Evolutionary conservation across 108 stramenopile genomes (phyloP), one percentile per base, ranked within the genome.

Genomic region (Nitzschia sp.): DNA sequence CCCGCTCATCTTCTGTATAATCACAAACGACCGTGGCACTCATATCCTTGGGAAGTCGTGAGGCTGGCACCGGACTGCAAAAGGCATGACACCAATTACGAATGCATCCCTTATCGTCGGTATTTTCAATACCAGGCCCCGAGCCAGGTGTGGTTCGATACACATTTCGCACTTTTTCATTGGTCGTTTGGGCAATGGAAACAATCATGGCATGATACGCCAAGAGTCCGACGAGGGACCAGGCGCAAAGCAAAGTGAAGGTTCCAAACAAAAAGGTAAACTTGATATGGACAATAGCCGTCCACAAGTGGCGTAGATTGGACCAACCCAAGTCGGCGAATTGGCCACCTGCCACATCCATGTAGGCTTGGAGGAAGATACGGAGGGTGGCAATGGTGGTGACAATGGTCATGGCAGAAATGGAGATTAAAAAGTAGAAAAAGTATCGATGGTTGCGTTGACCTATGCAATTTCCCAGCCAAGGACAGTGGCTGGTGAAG

Each of bases 391-490:
- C 56, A 5, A 62, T 55, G 12, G 87, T 81, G 1, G 86, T 76
- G 6, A 89, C 11, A 14, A 82, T 69, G 17, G 86, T 84, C 65
- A 90, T 64, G 10, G 65, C 66, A 11, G 73, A 67, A n/a, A 91
- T 69, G 17, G 61, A 57, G 10, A 79, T 14, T 42, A 94, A 65
- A 78, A 98, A 98, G 40, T 69, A 46, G 52, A 96, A 81, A 73
- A 98, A 98, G 52, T 46, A 69, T 10, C 80, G 61, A 75, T 97
- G 89, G 78, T 98, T 98, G 52, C 94, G 84, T 63, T 86, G 87
- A 14, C 96, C 98, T 57, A 98, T 94, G 65, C 98, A 98, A 74
- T 82, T 92, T 21, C 95, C 96, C 40, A 96, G 88, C 94, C 96
- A 98, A 10, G 98, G 95, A 76, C 95, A 96, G 79, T 92, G 90